Evolutionary conservation across 805 yeast species (phyloP), one percentile per base, ranked within the genome.

Genomic region (Cyberlindnera samutprakarnensis): DNA sequence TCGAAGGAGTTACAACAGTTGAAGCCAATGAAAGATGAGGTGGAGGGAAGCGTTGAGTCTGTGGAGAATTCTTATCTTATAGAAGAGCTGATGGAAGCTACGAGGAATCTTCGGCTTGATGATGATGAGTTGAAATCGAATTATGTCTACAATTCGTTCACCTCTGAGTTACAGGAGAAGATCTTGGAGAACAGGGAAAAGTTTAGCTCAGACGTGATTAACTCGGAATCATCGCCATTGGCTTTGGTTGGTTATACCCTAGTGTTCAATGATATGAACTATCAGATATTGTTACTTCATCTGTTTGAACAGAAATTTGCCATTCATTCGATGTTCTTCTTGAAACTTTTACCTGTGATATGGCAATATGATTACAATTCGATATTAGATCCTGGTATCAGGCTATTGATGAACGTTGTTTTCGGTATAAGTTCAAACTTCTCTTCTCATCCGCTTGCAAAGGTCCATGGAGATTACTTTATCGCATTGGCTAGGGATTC

Each of bases 361-460:
- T 23, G 23, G n/a, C 10, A 23, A 1, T 35, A 51, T 41, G 38
- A 42, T 5, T 54, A 49, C 25, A 33, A 49, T 7, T 16, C 34
- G 3, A 38, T 39, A 15, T n/a, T 7, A 1, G 30, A 32, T 3
- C 35, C 35, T 3, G 47, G 54, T 3, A 37, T 43, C 14, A 52
- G 49, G 22, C 32, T 53, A 5, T 31, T 56, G n/a, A 36, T 52
- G 37, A 42, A 48, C 25, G 35, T 46, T 2, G 32, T 54, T 5
- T 42, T 45, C 19, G 59, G 56, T 4, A 19, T 49, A 7, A 56
- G 51, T 2, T 47, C 53, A 4, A 23, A 44, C 4, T 52, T 38
- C 25, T 48, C 54, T 1, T 20, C 42, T 5, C 43, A 45, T 18
- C 43, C 43, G 8, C 18, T 40, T 14, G 27, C 27, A 6, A 28